Evolutionary conservation across 2,329 filamentous ascomycete species (phyloP), one percentile per base, ranked within the genome.

Genomic region (Xylariaceae sp.): DNA sequence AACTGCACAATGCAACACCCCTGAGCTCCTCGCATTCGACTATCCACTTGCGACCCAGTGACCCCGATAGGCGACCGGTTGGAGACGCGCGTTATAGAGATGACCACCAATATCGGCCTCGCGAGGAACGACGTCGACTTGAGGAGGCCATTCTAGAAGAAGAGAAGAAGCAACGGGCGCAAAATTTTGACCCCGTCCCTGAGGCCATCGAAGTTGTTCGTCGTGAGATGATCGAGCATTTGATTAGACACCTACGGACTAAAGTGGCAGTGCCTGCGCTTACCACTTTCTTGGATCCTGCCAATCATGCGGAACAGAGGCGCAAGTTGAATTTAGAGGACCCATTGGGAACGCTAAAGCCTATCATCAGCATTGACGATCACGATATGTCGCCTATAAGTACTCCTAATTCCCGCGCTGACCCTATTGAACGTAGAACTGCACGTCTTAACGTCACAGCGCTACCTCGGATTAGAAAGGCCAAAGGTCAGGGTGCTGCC

Each of bases 181-280:
- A 87, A 65, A 87, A 95, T 67, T 83, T 96, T 60, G 92, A 99
- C 70, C 92, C 94, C n/a, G 89, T 92, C 4, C 74, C 78, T 46
- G 92, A 95, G 67, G 92, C 94, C 32, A 77, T 91, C 37, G 85
- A 92, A 57, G 80, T 88, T 42, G 80, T 96, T 49, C 82, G 87
- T 48, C 82, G 84, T 49, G 92, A 97, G 69, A 76, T 99, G 67
- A 85, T 83, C 55, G 88, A 95, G 67, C 94, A 95, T 69, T 76
- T 99, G 34, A 84, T 97, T 58, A 84, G 88, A 60, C 91, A 96
- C 68, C 88, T 97, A 65, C 91, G 92, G 63, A 88, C 87, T 42
- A 88, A 92, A 63, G 85, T 97, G 45, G 92, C 89, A 8, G 88
- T 86, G 6, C 90, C 91, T 2, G 80, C 85, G 41, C 77, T 99